These are phyloP conservation scores for Kluyveromyces dobzhanskii DNA, from an alignment of 805 yeast genomes.

Conservation along the genomic window DNA sequence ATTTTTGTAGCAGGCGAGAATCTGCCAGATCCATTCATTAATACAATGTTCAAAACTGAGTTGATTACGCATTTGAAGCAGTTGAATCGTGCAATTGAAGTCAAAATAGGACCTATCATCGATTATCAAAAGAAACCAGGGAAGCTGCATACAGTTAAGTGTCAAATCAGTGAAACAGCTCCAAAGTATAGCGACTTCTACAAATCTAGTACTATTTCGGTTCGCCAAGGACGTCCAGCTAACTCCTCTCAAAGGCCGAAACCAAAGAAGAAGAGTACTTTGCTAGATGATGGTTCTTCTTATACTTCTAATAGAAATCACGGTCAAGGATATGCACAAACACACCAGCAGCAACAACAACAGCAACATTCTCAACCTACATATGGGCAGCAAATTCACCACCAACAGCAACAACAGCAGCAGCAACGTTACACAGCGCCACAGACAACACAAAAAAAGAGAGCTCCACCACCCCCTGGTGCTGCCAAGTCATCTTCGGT, in stretches of 20 bases:
- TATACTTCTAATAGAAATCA: background rate
- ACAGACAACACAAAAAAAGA: slow-evolving; percentile 16
- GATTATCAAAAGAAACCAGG: slow-evolving; percentile 90
- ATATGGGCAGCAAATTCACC: no score
- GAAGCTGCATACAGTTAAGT: slow-evolving; percentile 62
- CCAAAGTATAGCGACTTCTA: slow-evolving; percentile 65
- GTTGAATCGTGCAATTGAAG: slow-evolving; percentile 46
- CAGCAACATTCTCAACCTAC: slow-evolving; percentile 3
- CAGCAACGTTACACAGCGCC: slow-evolving; percentile 7
- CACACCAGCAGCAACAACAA: slow-evolving; percentile 11
- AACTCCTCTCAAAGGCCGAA: slow-evolving; percentile 60
- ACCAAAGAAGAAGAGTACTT: slow-evolving; percentile 48
- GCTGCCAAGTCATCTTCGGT: background rate
- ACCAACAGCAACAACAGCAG: background rate
- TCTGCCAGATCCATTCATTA: slow-evolving; percentile 72
- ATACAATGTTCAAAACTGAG: slow-evolving; percentile 84
- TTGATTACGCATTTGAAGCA: slow-evolving; percentile 65
- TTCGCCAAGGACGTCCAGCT: slow-evolving; percentile 71
- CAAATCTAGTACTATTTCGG: slow-evolving; percentile 82
- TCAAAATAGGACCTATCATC: slow-evolving; percentile 63
- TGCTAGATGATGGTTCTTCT: slow-evolving; percentile 5
- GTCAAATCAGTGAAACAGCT: slow-evolving; percentile 51
- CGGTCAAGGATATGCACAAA: slow-evolving; percentile 9
- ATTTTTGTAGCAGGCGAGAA: slow-evolving; percentile 28
- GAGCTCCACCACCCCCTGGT: slow-evolving; percentile 25